A percentile compares a stretch with the other conserved stretches of the same genome.
Evolutionary conservation across 129 eudicot species (phyloP).

Genomic region (Lactuca saligna): DNA sequence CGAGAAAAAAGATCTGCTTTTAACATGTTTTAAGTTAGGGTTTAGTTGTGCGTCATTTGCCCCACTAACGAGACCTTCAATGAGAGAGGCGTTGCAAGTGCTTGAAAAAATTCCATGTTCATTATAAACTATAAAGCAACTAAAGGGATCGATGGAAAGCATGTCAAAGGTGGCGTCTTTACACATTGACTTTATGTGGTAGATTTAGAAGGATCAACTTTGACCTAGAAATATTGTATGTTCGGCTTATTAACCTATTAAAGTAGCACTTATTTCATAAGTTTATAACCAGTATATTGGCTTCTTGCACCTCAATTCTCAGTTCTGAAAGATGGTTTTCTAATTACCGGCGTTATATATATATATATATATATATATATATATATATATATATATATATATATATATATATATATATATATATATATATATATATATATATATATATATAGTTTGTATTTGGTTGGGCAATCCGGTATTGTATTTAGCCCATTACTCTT

Average conservation of each 20-base stretch:
- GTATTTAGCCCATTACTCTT: no score
- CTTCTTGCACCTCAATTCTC: no score
- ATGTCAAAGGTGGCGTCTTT: conserved; percentile 16
- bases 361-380: no score
- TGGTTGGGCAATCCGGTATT: no score
- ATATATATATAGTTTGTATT: no score
- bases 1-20: conserved; percentile 42
- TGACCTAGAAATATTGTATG: conserved; percentile 13
- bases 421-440: no score
- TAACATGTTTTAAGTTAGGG: conserved; percentile 68
- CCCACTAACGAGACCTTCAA: conserved; percentile 80
- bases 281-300: neutral
- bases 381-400: no score
- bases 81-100: conserved; percentile 74
- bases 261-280: conserved; percentile 8
- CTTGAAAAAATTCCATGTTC: conserved; percentile 57
- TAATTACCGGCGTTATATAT: no score
- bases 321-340: no score
- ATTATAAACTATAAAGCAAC: conserved; percentile 21
- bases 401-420: no score
- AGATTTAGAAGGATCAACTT: conserved; percentile 9
- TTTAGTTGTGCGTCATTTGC: conserved; percentile 65
- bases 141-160: neutral
- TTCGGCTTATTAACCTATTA: neutral
- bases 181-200: neutral